Percentiles rank a stretch among this genome's conserved stretches.
Conservation (phyloP, 768 basidiomycete species). For the Phaeolepiota aurea region DNA sequence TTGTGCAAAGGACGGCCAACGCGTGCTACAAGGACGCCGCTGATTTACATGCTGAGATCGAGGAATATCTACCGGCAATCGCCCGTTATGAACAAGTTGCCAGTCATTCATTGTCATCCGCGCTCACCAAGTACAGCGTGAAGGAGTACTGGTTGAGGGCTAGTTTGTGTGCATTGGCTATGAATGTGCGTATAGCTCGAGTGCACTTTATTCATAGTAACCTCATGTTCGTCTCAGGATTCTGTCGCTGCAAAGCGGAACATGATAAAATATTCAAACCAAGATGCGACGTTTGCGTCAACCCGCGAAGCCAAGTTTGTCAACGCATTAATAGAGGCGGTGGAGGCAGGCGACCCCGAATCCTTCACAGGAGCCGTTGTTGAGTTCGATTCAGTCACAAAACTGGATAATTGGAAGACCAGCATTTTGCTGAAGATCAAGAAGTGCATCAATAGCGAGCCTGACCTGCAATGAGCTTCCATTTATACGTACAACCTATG, state of each 20-base stretch:
- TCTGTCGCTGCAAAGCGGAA: constrained; percentile 77
- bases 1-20: constrained; percentile 91
- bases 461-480: too few species aligned
- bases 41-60: constrained; percentile 86
- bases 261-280: constrained; percentile 64
- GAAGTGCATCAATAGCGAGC: constrained; percentile 55
- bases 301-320: constrained; percentile 93
- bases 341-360: constrained; percentile 40
- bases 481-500: too few species aligned
- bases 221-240: constrained; percentile 45
- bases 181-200: constrained; percentile 48
- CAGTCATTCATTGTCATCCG: constrained; percentile 66
- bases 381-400: constrained; percentile 87
- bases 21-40: constrained; percentile 95
- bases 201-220: neutral
- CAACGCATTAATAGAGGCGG: constrained; percentile 67
- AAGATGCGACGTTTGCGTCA: constrained; percentile 78
- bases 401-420: constrained; percentile 97
- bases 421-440: constrained; percentile 86
- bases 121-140: constrained; percentile 95
- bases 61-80: constrained; percentile 80
- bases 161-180: constrained; percentile 81
- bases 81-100: constrained; percentile 88
- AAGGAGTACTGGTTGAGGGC: constrained; percentile 96
- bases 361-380: constrained; percentile 77